These are phyloP conservation scores for Hypoxylon cercidicola DNA, from an alignment of 495 filamentous ascomycete genomes.

Conservation along the genomic window DNA sequence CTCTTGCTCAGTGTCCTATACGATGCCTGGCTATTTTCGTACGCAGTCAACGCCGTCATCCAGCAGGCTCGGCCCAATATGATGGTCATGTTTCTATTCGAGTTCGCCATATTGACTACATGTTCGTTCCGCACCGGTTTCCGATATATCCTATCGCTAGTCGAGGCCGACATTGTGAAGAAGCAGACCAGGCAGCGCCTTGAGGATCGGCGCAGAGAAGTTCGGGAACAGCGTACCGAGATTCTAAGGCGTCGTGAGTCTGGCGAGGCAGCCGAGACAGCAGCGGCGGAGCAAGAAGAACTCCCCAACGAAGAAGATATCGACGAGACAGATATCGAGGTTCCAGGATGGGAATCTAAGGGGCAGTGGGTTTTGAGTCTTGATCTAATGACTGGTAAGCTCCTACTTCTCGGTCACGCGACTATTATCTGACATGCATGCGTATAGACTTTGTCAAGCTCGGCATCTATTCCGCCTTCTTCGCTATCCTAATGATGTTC, in stretches of 20 bases:
- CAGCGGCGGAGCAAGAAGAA: constrained; percentile 57
- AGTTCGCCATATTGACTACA: constrained; percentile 88
- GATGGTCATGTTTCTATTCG: constrained; percentile 99
- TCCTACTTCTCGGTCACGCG: not conserved
- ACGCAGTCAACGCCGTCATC: constrained; percentile 83
- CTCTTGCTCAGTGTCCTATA: constrained; percentile 80
- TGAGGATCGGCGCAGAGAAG: constrained; percentile 67
- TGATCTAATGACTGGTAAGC: constrained; percentile 81
- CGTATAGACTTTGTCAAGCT: constrained; percentile 88
- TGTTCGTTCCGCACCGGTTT: constrained; percentile 80
- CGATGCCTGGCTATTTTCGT: constrained; percentile 78
- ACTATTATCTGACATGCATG: constrained; percentile 31
- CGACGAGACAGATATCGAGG: constrained; percentile 92
- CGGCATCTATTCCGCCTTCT: constrained; percentile 88
- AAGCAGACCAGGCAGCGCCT: constrained; percentile 73
- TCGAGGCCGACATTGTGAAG: constrained; percentile 77
- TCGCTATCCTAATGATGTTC: constrained; percentile 90
- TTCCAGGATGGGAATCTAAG: constrained; percentile 96
- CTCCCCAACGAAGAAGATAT: constrained; percentile 78
- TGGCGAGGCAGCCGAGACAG: constrained; percentile 53
- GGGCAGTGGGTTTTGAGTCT: constrained; percentile 92
- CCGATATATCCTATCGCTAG: constrained; percentile 82
- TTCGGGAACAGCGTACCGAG: constrained; percentile 68
- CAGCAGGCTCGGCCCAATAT: constrained; percentile 89
- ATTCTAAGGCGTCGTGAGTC: constrained; percentile 70